phyloP scores from a whole-genome alignment of 1,139 yeast genomes.

The Yamadazyma pseudoaaseri region DNA sequence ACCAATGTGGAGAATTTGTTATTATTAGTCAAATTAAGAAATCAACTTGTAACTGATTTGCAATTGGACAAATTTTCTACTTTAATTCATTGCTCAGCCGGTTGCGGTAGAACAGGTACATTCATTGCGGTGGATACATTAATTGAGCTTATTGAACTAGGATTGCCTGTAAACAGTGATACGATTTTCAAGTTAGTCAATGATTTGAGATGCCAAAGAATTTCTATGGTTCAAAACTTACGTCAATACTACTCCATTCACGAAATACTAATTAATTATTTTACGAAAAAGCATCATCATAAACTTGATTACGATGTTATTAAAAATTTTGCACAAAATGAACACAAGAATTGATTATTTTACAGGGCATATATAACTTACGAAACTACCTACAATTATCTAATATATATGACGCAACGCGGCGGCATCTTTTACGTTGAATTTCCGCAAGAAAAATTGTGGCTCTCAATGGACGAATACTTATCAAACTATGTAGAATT shows the following conservation, averaged over 20 bases:
- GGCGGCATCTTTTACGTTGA: too few relatives aligned
- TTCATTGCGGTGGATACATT: conserved; percentile 74
- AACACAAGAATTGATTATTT: too few relatives aligned
- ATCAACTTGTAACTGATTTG: conserved; percentile 22
- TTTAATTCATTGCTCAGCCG: conserved; percentile 85
- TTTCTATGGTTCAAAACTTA: conserved; percentile 82
- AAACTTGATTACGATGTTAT: background rate
- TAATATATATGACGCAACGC: too few relatives aligned
- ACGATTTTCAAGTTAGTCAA: conserved; percentile 47
- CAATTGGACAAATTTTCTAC: conserved; percentile 35
- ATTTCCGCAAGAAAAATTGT: too few relatives aligned
- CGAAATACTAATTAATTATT: conserved; percentile 40
- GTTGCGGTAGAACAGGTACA: conserved; percentile 91
- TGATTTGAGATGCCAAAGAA: conserved; percentile 65
- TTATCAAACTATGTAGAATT: too few relatives aligned
- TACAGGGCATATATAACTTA: too few relatives aligned
- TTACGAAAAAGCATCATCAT: conserved; percentile 3
- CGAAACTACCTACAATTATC: too few relatives aligned
- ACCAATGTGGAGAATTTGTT: conserved; percentile 41
- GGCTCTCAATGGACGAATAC: too few relatives aligned
- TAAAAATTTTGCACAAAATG: conserved; percentile 1
- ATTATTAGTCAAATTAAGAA: conserved; percentile 39
- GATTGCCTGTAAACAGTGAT: conserved; percentile 16
- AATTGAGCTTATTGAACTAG: conserved; percentile 30
- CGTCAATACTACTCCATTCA: conserved; percentile 74